phyloP scores from a whole-genome alignment of 805 yeast species.

The Saccharomycopsis sp. region DNA sequence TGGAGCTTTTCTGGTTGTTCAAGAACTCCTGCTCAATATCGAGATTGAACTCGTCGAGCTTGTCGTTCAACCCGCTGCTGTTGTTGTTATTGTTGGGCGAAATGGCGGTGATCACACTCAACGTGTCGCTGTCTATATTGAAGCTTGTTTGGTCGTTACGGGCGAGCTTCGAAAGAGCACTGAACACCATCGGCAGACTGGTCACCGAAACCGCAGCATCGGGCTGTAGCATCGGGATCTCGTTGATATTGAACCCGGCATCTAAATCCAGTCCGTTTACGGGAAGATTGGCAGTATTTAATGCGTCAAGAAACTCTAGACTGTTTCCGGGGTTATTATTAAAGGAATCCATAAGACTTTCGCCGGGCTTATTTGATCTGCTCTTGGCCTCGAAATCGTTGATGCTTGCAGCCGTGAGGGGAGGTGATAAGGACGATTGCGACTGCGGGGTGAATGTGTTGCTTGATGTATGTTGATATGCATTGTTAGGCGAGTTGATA shows the following conservation, averaged over 20 bases:
- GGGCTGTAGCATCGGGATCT: too few species aligned
- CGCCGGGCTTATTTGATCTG: not conserved
- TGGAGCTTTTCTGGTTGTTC: not conserved
- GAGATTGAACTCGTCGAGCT: conserved; percentile 6
- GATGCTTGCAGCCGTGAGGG: not conserved
- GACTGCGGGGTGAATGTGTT: conserved; percentile 15
- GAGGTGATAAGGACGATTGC: conserved; percentile 13
- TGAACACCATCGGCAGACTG: conserved; percentile 8
- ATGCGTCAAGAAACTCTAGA: not conserved
- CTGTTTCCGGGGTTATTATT: not conserved
- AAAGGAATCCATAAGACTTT: not conserved
- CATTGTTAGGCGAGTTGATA: conserved; percentile 1
- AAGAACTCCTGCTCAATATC: conserved; percentile 5
- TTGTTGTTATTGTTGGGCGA: conserved; percentile 4
- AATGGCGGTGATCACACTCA: conserved; percentile 6
- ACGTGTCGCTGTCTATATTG: conserved; percentile 4
- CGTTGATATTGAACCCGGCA: not conserved
- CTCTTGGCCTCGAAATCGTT: not conserved
- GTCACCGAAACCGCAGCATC: not conserved
- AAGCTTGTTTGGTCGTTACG: not conserved
- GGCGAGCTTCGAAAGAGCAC: not conserved
- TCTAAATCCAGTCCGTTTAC: not conserved
- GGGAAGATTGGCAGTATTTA: not conserved
- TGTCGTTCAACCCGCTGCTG: not conserved
- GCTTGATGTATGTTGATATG: conserved; percentile 1